A percentile compares a stretch with the other conserved stretches of the same genome.
These are phyloP conservation scores for Colletotrichum tabaci DNA, from an alignment of 2,329 filamentous ascomycete species.

Conservation along the genomic window DNA sequence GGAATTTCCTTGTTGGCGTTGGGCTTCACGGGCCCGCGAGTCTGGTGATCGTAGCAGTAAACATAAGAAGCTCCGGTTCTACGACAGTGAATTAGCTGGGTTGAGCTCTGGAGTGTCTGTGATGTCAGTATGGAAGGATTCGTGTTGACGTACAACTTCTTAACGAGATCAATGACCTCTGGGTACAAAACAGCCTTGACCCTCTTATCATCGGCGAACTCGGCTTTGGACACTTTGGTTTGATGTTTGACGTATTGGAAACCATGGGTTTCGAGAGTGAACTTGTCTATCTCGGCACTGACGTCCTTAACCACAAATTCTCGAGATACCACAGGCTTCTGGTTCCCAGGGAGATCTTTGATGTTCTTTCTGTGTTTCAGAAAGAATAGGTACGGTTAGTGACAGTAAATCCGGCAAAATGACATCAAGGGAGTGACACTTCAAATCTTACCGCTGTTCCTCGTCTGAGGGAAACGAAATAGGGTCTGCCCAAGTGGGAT, in stretches of 20 bases:
- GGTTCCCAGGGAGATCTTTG: constrained; percentile 4
- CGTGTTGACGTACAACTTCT: constrained; percentile 23
- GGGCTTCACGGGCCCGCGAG: constrained; percentile 57
- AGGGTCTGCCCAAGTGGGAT: constrained; percentile 8
- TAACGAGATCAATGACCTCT: constrained; percentile 34
- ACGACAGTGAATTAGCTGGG: not conserved
- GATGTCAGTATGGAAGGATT: not conserved
- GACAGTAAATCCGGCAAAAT: not conserved
- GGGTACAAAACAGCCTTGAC: constrained; percentile 58
- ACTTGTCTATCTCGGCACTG: constrained; percentile 77
- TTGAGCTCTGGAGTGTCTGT: not conserved
- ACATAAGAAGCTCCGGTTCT: constrained; percentile 47
- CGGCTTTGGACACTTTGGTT: constrained; percentile 61
- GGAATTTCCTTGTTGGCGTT: constrained; percentile 74
- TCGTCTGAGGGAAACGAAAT: constrained; percentile 22
- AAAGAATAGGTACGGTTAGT: not conserved
- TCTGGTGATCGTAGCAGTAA: constrained; percentile 5
- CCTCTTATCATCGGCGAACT: constrained; percentile 66
- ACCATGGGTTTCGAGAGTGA: constrained; percentile 65
- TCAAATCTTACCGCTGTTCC: not conserved
- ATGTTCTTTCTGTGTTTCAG: constrained; percentile 12
- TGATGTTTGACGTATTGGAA: constrained; percentile 70
- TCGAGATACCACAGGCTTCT: not conserved
- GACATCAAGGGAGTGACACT: not conserved
- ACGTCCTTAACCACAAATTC: constrained; percentile 62